Evolutionary conservation across 441 rosid species (phyloP).

Genomic region (Croton setiger): DNA sequence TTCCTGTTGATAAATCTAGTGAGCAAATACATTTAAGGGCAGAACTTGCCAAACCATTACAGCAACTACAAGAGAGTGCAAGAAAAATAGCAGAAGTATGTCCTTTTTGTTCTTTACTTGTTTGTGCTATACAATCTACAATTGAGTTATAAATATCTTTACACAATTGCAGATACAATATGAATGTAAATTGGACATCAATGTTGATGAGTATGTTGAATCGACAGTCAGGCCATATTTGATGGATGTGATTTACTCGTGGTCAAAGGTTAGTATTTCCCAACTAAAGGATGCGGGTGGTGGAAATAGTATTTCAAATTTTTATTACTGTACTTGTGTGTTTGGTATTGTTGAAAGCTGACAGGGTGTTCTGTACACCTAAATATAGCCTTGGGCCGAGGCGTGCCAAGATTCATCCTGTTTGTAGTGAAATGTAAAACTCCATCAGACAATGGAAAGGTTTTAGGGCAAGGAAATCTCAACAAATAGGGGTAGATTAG

Average conservation of each 20-base stretch:
- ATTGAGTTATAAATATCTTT: constrained; percentile 10
- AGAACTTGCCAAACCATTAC: constrained; percentile 90
- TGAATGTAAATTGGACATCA: constrained; percentile 89
- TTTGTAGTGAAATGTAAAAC: no score
- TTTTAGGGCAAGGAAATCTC: no score
- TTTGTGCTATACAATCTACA: constrained; percentile 9
- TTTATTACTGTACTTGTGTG: no score
- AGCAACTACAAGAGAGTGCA: constrained; percentile 95
- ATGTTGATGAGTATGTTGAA: constrained; percentile 91
- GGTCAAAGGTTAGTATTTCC: constrained; percentile 97
- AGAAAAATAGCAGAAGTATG: constrained; percentile 94
- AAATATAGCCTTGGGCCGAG: no score
- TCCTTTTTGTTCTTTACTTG: constrained; percentile 10
- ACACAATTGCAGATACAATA: constrained; percentile 68
- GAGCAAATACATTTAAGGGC: constrained; percentile 85
- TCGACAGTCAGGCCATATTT: constrained; percentile 89
- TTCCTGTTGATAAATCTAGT: constrained; percentile 91
- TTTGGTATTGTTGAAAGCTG: no score
- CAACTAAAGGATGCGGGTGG: no score
- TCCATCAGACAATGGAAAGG: no score
- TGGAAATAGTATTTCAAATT: no score
- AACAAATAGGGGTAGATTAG: no score
- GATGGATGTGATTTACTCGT: constrained; percentile 96
- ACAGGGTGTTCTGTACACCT: no score
- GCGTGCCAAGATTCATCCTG: no score